These are phyloP conservation scores for Backusella morwellensis DNA, from an alignment of 192 early-diverging fungal species.

Conservation along the genomic window DNA sequence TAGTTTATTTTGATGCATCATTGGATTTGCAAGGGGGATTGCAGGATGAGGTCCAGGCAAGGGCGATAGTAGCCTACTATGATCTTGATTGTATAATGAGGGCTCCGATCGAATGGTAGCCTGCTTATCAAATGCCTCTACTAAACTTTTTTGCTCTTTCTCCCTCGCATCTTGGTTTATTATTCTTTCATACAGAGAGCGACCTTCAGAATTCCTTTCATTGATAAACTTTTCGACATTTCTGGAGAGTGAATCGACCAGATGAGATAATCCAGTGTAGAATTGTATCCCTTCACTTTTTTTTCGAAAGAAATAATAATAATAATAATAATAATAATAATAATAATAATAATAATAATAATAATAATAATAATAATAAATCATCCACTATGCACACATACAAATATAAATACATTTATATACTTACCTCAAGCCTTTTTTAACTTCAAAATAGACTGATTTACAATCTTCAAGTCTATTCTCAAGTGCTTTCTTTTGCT, in stretches of 20 bases:
- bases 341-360: neutral
- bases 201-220: neutral
- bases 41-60: neutral
- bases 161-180: conserved; percentile 27
- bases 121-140: conserved; percentile 45
- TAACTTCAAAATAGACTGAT: neutral
- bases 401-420: neutral
- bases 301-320: neutral
- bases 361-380: neutral
- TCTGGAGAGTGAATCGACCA: neutral
- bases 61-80: conserved; percentile 57
- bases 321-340: neutral
- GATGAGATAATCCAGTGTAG: neutral
- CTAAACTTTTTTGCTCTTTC: conserved; percentile 8
- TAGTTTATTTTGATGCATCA: neutral
- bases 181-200: neutral
- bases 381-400: too few relatives aligned
- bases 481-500: neutral
- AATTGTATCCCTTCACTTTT: neutral
- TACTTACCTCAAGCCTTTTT: neutral
- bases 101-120: conserved; percentile 56
- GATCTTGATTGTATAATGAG: conserved; percentile 52
- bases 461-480: neutral
- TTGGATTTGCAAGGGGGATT: neutral
- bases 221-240: neutral